These are phyloP conservation scores for Pichia exigua DNA, from an alignment of 805 yeast genomes.

Conservation along the genomic window DNA sequence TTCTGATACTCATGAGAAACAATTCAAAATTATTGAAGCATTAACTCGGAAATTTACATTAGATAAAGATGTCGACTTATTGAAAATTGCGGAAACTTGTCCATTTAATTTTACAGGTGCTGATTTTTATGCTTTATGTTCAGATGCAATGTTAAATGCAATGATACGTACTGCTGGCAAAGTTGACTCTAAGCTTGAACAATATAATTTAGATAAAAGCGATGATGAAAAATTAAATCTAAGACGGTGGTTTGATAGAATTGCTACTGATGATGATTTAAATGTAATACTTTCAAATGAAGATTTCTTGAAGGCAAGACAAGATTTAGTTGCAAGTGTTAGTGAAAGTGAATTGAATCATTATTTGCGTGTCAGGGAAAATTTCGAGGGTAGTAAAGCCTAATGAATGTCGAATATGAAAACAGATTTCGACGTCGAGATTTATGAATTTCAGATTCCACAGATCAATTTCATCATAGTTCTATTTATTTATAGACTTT, in stretches of 20 bases:
- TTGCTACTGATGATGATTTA: constrained; percentile 59
- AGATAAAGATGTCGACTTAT: constrained; percentile 50
- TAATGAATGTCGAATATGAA: too few relatives aligned
- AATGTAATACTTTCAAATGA: constrained; percentile 58
- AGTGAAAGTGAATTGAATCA: constrained; percentile 81
- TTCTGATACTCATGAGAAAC: constrained; percentile 85
- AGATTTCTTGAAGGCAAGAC: constrained; percentile 74
- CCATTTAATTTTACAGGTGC: constrained; percentile 96
- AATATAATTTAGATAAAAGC: constrained; percentile 35
- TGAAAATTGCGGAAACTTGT: constrained; percentile 55
- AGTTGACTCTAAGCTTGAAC: constrained; percentile 58
- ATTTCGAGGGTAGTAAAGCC: constrained; percentile 63
- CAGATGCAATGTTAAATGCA: constrained; percentile 93
- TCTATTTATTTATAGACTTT: background rate
- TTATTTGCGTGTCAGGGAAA: constrained; percentile 68
- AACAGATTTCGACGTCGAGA: constrained; percentile 3
- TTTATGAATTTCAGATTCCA: background rate
- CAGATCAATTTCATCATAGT: background rate
- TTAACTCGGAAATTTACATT: constrained; percentile 75
- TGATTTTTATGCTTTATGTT: constrained; percentile 91
- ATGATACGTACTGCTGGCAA: constrained; percentile 83
- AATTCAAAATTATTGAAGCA: constrained; percentile 77
- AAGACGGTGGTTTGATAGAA: constrained; percentile 86
- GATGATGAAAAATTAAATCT: constrained; percentile 45
- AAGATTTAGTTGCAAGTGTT: constrained; percentile 73